Evolutionary conservation across 495 filamentous ascomycete species (phyloP).

Genomic region (Penicillium crystallinum): DNA sequence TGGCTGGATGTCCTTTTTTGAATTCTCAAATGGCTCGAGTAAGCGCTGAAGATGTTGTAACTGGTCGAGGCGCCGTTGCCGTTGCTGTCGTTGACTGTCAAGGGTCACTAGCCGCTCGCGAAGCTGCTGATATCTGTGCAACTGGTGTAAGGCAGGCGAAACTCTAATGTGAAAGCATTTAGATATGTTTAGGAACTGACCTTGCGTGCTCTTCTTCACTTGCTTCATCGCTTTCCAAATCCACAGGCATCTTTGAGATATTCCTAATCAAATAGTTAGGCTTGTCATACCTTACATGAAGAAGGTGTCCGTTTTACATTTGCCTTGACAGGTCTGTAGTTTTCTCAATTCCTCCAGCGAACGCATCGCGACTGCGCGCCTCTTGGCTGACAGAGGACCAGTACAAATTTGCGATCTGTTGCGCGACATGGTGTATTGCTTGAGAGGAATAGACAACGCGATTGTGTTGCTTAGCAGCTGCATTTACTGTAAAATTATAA

Average conservation of each 20-base stretch:
- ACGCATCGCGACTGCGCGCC: conserved; percentile 33
- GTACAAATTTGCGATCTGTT: conserved; percentile 75
- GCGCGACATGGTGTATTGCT: conserved; percentile 70
- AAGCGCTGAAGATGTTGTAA: conserved; percentile 52
- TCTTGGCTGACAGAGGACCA: conserved; percentile 47
- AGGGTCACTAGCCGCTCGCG: conserved; percentile 48
- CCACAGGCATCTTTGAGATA: conserved; percentile 32
- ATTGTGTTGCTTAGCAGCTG: conserved; percentile 61
- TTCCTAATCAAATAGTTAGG: conserved; percentile 31
- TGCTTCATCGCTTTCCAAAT: conserved; percentile 28
- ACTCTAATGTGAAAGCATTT: conserved; percentile 15
- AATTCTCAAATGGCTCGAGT: conserved; percentile 55
- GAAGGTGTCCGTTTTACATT: conserved; percentile 21
- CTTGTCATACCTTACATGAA: neutral
- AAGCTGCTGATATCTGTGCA: conserved; percentile 52
- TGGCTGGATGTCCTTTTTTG: conserved; percentile 59
- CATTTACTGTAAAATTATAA: conserved; percentile 50
- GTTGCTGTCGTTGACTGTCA: conserved; percentile 46
- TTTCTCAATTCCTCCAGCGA: conserved; percentile 34
- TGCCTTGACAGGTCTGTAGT: conserved; percentile 45
- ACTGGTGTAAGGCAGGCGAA: conserved; percentile 25
- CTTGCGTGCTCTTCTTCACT: conserved; percentile 31
- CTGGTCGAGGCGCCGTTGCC: conserved; percentile 50
- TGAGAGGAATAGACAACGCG: conserved; percentile 69
- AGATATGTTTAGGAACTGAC: conserved; percentile 17